Evolutionary conservation across 2,329 filamentous ascomycete genomes (phyloP).

Genomic region (Penicillium sp.): DNA sequence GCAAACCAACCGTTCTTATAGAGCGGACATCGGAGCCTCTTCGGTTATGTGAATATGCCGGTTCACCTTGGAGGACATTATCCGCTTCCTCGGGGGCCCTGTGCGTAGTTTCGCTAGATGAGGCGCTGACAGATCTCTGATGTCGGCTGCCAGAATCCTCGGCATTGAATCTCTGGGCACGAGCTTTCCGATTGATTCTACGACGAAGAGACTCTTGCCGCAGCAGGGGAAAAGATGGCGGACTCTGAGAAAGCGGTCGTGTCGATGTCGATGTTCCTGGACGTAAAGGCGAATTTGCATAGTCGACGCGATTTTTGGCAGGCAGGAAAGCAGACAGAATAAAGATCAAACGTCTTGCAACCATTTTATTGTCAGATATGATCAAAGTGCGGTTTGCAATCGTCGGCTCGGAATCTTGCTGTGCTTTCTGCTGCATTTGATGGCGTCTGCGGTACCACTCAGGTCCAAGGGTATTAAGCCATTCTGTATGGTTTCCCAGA

Average conservation of each 20-base stretch:
- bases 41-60: slow-evolving; percentile 25
- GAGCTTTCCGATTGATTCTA: slow-evolving; percentile 50
- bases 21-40: slow-evolving; percentile 43
- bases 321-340: slow-evolving; percentile 57
- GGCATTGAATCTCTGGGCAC: slow-evolving; percentile 41
- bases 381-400: slow-evolving; percentile 55
- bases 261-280: slow-evolving; percentile 44
- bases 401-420: slow-evolving; percentile 44
- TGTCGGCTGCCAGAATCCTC: slow-evolving; percentile 29
- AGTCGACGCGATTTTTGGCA: slow-evolving; percentile 40
- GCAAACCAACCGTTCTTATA: slow-evolving; percentile 39
- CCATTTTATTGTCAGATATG: slow-evolving; percentile 57
- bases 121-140: slow-evolving; percentile 41
- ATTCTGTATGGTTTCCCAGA: slow-evolving; percentile 57
- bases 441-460: slow-evolving; percentile 53
- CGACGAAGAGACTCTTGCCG: slow-evolving; percentile 52
- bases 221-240: slow-evolving; percentile 47
- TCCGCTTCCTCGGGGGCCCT: slow-evolving; percentile 33
- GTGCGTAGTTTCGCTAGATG: slow-evolving; percentile 40
- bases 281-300: slow-evolving; percentile 34
- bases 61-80: slow-evolving; percentile 12
- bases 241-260: slow-evolving; percentile 51
- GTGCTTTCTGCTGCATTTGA: slow-evolving; percentile 48
- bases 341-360: slow-evolving; percentile 55
- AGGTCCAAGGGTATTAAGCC: slow-evolving; percentile 53